phyloP scores from a whole-genome alignment of 805 yeast species.

The Barnettozyma botsteinii region DNA sequence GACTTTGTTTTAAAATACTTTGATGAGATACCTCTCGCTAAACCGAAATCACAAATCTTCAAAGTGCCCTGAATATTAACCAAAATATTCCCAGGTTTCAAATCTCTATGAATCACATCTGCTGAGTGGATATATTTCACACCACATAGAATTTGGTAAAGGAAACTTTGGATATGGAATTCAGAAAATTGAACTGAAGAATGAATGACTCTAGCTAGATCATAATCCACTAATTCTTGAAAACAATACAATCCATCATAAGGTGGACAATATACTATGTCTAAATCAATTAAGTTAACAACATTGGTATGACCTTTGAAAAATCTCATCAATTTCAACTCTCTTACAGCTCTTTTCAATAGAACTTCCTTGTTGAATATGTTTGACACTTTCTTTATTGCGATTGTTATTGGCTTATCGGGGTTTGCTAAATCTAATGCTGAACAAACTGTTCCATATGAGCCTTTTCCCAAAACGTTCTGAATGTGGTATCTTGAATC shows the following conservation, averaged over 20 bases:
- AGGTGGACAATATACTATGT: slow-evolving; percentile 57
- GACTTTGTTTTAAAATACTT: slow-evolving; percentile 30
- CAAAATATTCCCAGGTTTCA: slow-evolving; percentile 86
- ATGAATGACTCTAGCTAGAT: slow-evolving; percentile 74
- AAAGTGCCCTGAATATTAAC: slow-evolving; percentile 67
- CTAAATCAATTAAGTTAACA: slow-evolving; percentile 67
- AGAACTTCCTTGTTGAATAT: slow-evolving; percentile 64
- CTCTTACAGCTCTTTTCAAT: slow-evolving; percentile 76
- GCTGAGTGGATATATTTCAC: slow-evolving; percentile 87
- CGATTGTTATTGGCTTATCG: slow-evolving; percentile 37
- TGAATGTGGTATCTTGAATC: slow-evolving; percentile 55
- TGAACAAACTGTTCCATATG: slow-evolving; percentile 81
- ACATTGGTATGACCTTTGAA: slow-evolving; percentile 84
- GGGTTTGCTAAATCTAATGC: slow-evolving; percentile 48
- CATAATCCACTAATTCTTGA: slow-evolving; percentile 81
- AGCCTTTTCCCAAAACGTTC: slow-evolving; percentile 69
- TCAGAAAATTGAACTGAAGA: slow-evolving; percentile 76
- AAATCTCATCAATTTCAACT: slow-evolving; percentile 70
- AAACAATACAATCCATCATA: slow-evolving; percentile 85
- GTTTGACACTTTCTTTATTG: slow-evolving; percentile 74
- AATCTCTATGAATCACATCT: slow-evolving; percentile 85
- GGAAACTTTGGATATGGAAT: slow-evolving; percentile 68
- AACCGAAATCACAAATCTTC: slow-evolving; percentile 91
- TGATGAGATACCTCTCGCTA: slow-evolving; percentile 69
- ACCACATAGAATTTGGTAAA: slow-evolving; percentile 82